Evolutionary conservation across 371 early-diverging fungal genomes (phyloP), one percentile per base, ranked within the genome.

Genomic region (Lichtheimia ramosa): DNA sequence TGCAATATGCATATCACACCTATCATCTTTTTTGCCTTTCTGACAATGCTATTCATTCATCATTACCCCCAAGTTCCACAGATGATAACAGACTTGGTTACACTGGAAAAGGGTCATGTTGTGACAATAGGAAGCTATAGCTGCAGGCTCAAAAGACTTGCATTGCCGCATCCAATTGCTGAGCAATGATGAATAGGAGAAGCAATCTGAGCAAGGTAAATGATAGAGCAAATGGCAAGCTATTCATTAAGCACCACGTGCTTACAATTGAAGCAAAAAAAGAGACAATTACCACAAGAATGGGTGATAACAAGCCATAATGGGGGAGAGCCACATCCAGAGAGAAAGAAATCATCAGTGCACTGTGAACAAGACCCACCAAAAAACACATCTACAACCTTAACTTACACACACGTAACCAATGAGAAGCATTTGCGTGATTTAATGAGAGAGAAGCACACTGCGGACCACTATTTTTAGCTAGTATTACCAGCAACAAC

Each of bases 391-490:
- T 34, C 34, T 10, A 34, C 10, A 34, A 34, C 34, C 34, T 34
- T 34, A 34, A 34, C 10, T 34, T 34, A 10, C 10, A 34, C 10
- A 34, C 34, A 55, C 43, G 24, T 41, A 24, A 55, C 56, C 56
- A 55, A 55, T 55, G n/a, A 54, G n/a, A 43, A 40, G 40, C 42
- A 54, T 12, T 15, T 24, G 40, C 42, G 43, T 23, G 25, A 24
- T 20, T 51, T 46, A n/a, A 34, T 34, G 34, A 34, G 34, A 34
- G 34, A 34, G 46, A 46, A 46, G n/a, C 15, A 24, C 56, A 55
- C 43, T 42, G 39, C 21, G 25, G 18, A 55, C 43, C 20, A 23
- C 56, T 55, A 55, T 55, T 55, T 55, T 55, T 55, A 55, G 56
- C 40, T 53, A 53, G 53, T 53, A 16, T 28, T 40, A 53, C 53